Evolutionary conservation across 176 grass and related monocot genomes (phyloP), one percentile per base, ranked within the genome.

Genomic region (Pontederia crassipes): DNA sequence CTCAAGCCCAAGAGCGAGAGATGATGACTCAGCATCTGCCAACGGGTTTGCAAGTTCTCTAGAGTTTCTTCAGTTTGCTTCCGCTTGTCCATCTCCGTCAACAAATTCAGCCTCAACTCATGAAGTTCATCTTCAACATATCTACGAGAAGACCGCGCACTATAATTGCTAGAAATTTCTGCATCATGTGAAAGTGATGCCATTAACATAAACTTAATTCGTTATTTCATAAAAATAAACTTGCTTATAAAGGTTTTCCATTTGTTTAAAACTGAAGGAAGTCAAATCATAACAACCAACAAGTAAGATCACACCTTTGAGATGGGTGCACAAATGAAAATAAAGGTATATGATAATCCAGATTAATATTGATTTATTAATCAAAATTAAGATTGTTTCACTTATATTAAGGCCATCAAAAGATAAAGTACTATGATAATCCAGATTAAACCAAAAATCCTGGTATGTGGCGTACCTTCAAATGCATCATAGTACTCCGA

Each of bases 401-500:
- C 1, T 7, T 40, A 3, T 40, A 40, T 40, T 40, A 40, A 40
- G 32, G 32, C 1, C 6, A 2, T 40, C 4, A 40, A 1, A 40
- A 40, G 4, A 40, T 40, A 40, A 40, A 0, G 32, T 40, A 4
- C 0, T 40, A 40, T 40, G 32, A 40, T 7, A 7, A 40, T 40
- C 2, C 32, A 40, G 32, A 40, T 40, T 40, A 40, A 40, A 40
- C 2, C 32, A 40, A 40, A 40, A 3, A 40, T 40, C 10, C 51
- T 17, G 8, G 10, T 9, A 14, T 20, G 20, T 24, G 27, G 11
- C 4, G 17, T 79, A 79, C 76, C 76, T 72, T 79, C 76, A 79
- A 67, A 79, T 24, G 76, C 76, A 72, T 79, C 76, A 52, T 71
- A 79, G 52, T 72, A 79, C 69, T 79, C 76, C 48, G 68, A 59